Evolutionary conservation across 352 stramenopile species (phyloP), one percentile per base, ranked within the genome.

Genomic region (Phytophthora chlamydospora): DNA sequence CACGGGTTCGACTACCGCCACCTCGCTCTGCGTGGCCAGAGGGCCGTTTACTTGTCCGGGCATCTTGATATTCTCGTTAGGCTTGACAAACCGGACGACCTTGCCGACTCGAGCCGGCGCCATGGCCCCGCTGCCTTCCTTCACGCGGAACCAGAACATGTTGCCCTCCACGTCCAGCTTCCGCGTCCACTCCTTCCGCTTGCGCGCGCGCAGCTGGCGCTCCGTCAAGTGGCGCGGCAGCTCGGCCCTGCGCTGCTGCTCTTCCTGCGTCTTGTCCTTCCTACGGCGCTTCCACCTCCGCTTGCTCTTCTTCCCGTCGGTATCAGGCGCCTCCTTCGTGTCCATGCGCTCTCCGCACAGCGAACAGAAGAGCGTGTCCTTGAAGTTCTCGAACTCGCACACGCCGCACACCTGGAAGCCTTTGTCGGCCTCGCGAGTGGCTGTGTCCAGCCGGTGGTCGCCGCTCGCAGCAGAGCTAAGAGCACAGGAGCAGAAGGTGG

Each of bases 371-470:
- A 62, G 62, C 19, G 68, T 61, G 24, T 70, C 56, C 54, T 85
- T 83, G 60, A 85, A 88, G 69, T 88, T 88, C 56, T 82, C 76
- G 49, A 88, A 88, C 47, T 66, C 70, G 33, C 78, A 88, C 38
- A 85, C 62, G 19, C 33, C 24, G 51, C 78, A 88, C 19, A 54
- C 50, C 10, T 77, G 56, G 53, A 72, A 85, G 10, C 78, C 78
- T 36, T 79, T 80, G 12, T 78, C 65, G 3, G 78, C 76, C 58
- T 88, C 76, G 13, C 75, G 75, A 19, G 68, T 83, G 36, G 68
- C 75, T 19, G 73, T 70, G 33, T 87, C 78, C n/a, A 87, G 62
- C 11, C 78, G 78, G 48, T 87, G 75, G 19, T 81, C 66, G 9
- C 60, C 58, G 16, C 5, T 73, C 0, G 60, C 27, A 31, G 58